Base-by-base conservation (phyloP, 1,284 basidiomycete species). In the Malassezia arunalokei region DNA sequence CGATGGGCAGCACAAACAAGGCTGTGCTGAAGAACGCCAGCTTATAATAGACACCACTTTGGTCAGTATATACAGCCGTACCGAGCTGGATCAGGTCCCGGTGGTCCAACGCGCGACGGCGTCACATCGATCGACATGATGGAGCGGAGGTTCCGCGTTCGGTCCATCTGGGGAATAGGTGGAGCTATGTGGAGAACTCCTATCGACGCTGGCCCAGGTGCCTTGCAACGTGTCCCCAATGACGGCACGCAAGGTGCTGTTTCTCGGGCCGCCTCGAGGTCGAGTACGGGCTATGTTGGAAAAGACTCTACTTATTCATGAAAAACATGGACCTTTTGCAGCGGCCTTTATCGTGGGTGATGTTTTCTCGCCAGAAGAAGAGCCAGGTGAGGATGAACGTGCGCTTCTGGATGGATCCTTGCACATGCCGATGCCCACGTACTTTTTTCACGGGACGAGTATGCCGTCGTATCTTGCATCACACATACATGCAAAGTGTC, bases 281-380 rank as follows among this genome's bases (percentile, higher is more conserved):
- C 80, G 81, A 0, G 81, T 95, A 62, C 74, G 76, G 38, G 80
- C 82, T 12, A 76, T 94, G 14, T 83, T 87, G 62, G 72, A 80
- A 49, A 96, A 94, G 77, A 80, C 94, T 59, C 82, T 81, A 47
- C 78, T 82, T 17, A 91, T 96, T 65, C 83, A 98, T 76, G 78
- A 81, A 52, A 96, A 95, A 74, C 86, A 96, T 75, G 91, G 91
- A 50, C 88, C 87, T 64, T 98, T 98, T 70, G 84, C 89, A 64
- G 80, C 89, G 33, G 82, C 86, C 15, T 79, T 98, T 40, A 85
- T 89, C 61, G 77, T 82, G 3, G 91, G 92, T 5, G 90, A 98
- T 75, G 85, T 96, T 73, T 98, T 98, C 75, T n/a, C 42, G 27
- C 24, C 15, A 14, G 6, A 28, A 9, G 57, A 50, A 9, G 65